These are phyloP conservation scores for Vinca major DNA, from an alignment of 305 asterid genomes.

Conservation along the genomic window DNA sequence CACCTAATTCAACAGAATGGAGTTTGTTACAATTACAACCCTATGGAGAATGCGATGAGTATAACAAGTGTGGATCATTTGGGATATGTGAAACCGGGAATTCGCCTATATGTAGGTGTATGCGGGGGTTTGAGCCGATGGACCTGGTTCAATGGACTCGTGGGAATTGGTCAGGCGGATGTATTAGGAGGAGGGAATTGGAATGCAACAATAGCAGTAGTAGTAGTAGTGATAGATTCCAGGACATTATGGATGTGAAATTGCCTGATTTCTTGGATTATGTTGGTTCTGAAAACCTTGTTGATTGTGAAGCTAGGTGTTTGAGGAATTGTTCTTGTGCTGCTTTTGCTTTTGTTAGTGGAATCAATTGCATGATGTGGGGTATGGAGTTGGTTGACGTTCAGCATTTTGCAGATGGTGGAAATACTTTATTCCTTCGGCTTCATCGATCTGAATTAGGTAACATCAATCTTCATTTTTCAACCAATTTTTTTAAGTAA, in stretches of 20 bases:
- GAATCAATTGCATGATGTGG: constrained; percentile 72
- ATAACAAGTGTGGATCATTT: constrained; percentile 53
- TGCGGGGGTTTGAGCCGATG: constrained; percentile 44
- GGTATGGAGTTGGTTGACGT: constrained; percentile 47
- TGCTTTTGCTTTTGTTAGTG: constrained; percentile 47
- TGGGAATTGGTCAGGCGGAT: constrained; percentile 52
- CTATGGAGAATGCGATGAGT: constrained; percentile 33
- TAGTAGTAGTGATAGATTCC: constrained; percentile 32
- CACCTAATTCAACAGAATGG: constrained; percentile 27
- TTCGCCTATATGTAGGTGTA: constrained; percentile 35
- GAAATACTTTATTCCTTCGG: constrained; percentile 40
- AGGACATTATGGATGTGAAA: constrained; percentile 28
- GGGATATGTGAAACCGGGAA: constrained; percentile 31
- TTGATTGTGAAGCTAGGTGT: constrained; percentile 39
- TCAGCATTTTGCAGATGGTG: constrained; percentile 39
- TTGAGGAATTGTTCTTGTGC: constrained; percentile 57
- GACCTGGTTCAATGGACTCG: constrained; percentile 34
- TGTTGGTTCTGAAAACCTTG: constrained; percentile 17
- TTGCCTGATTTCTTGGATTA: constrained; percentile 55
- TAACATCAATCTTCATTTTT: constrained; percentile 9
- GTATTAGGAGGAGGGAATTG: constrained; percentile 35
- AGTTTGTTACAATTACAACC: constrained; percentile 35
- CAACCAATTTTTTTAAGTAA: too few species aligned
- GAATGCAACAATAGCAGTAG: constrained; percentile 23
- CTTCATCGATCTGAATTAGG: constrained; percentile 49